These are phyloP conservation scores for Periconia digitata DNA, from an alignment of 2,329 filamentous ascomycete species.

Conservation along the genomic window DNA sequence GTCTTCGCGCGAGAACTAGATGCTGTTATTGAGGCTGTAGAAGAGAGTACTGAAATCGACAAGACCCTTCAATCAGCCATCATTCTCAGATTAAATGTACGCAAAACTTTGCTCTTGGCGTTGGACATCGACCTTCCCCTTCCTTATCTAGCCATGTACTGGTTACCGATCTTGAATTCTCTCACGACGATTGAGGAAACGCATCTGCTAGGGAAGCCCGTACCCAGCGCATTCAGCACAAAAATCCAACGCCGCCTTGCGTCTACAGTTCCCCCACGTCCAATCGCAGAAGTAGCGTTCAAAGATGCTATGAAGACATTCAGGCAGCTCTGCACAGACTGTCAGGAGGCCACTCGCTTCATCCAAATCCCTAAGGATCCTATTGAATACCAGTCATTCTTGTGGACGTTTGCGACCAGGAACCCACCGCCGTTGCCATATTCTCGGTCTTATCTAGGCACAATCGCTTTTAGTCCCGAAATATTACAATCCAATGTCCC, in stretches of 20 bases:
- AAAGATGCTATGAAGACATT: slow-evolving; percentile 72
- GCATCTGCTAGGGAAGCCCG: slow-evolving; percentile 62
- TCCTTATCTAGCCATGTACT: slow-evolving; percentile 33
- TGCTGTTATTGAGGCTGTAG: slow-evolving; percentile 29
- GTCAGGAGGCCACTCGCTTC: slow-evolving; percentile 56
- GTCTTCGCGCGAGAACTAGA: slow-evolving; percentile 38
- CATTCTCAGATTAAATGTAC: slow-evolving; percentile 64
- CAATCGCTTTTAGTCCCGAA: slow-evolving; percentile 72
- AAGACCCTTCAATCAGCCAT: slow-evolving; percentile 57
- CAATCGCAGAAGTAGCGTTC: slow-evolving; percentile 77
- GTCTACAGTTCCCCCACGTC: slow-evolving; percentile 89
- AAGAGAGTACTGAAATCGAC: slow-evolving; percentile 37
- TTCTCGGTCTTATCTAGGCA: slow-evolving; percentile 76
- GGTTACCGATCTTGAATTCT: slow-evolving; percentile 37
- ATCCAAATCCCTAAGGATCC: slow-evolving; percentile 29
- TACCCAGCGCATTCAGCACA: slow-evolving; percentile 80
- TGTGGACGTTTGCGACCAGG: slow-evolving; percentile 73
- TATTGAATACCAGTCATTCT: slow-evolving; percentile 60
- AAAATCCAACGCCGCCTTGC: slow-evolving; percentile 91
- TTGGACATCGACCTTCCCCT: slow-evolving; percentile 43
- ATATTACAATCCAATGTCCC: slow-evolving; percentile 65
- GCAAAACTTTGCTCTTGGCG: slow-evolving; percentile 63
- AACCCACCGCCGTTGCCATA: slow-evolving; percentile 83
- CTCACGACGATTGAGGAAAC: slow-evolving; percentile 62
- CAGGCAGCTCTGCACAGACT: slow-evolving; percentile 70